Evolutionary conservation across 352 stramenopile species (phyloP).

Genomic region (Sclerospora graminicola): DNA sequence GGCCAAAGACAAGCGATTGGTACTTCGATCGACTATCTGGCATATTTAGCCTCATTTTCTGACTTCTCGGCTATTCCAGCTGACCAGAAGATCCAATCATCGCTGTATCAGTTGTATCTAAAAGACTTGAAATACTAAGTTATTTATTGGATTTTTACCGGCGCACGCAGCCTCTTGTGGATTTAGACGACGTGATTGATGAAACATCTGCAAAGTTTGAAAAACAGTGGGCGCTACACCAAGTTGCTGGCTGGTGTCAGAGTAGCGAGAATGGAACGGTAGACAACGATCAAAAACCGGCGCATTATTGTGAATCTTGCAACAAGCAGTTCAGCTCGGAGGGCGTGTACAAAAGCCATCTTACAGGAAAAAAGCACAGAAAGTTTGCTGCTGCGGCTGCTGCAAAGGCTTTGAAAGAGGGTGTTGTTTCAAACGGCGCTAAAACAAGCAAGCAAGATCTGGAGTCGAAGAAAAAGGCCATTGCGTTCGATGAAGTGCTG

Average conservation of each 20-base stretch:
- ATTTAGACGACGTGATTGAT: conserved; percentile 76
- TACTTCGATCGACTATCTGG: conserved; percentile 53
- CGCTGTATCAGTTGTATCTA: conserved; percentile 57
- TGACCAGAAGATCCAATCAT: conserved; percentile 45
- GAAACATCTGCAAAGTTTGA: conserved; percentile 78
- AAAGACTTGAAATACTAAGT: conserved; percentile 53
- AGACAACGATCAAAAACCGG: conserved; percentile 4
- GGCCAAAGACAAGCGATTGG: conserved; percentile 7
- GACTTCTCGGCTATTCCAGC: conserved; percentile 53
- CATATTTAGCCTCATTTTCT: conserved; percentile 55
- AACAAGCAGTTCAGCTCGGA: conserved; percentile 67
- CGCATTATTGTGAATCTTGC: conserved; percentile 51
- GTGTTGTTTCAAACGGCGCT: not conserved
- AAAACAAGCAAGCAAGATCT: conserved; percentile 3
- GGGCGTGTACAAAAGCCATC: conserved; percentile 59
- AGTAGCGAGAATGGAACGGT: conserved; percentile 1
- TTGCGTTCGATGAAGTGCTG: conserved; percentile 66
- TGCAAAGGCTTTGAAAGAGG: conserved; percentile 5
- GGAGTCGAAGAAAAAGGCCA: conserved; percentile 26
- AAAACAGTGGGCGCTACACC: conserved; percentile 61
- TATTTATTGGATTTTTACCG: conserved; percentile 85
- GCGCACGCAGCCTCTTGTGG: conserved; percentile 80
- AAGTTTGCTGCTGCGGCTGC: conserved; percentile 37
- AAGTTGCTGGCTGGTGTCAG: conserved; percentile 48
- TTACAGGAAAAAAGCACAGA: conserved; percentile 76